These are phyloP conservation scores for Porpolomopsis calyptriformis DNA, from an alignment of 768 basidiomycete species.

Conservation along the genomic window DNA sequence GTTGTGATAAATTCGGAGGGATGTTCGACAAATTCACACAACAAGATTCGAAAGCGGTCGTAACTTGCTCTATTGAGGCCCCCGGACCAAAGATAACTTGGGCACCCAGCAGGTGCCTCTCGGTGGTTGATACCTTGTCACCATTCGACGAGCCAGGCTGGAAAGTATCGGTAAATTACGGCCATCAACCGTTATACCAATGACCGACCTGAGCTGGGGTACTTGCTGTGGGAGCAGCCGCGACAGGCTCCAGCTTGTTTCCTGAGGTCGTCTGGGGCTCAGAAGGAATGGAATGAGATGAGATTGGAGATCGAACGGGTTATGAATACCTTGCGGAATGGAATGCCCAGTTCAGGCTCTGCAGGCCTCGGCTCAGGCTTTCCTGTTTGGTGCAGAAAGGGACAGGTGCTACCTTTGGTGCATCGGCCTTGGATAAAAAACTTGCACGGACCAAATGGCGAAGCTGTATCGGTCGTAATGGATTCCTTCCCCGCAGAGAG, in stretches of 20 bases:
- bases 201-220: not conserved
- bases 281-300: no score
- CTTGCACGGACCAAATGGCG: slow-evolving; percentile 6
- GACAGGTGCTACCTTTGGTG: slow-evolving; percentile 4
- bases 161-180: not conserved
- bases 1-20: slow-evolving; percentile 20
- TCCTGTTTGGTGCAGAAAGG: slow-evolving; percentile 3
- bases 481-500: not conserved
- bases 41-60: slow-evolving; percentile 30
- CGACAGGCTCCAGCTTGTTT: no score
- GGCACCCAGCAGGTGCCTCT: slow-evolving; percentile 17
- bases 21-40: slow-evolving; percentile 32
- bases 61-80: slow-evolving; percentile 20
- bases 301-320: not conserved
- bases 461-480: not conserved
- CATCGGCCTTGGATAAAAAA: slow-evolving; percentile 5
- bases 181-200: not conserved
- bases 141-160: not conserved
- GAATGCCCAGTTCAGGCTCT: not conserved
- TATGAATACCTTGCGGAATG: not conserved
- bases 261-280: no score
- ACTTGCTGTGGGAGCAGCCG: no score
- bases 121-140: slow-evolving; percentile 8
- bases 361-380: not conserved
- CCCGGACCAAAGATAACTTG: slow-evolving; percentile 25